Conservation (phyloP, 1,284 basidiomycete species). For the Flammula alnicola region DNA sequence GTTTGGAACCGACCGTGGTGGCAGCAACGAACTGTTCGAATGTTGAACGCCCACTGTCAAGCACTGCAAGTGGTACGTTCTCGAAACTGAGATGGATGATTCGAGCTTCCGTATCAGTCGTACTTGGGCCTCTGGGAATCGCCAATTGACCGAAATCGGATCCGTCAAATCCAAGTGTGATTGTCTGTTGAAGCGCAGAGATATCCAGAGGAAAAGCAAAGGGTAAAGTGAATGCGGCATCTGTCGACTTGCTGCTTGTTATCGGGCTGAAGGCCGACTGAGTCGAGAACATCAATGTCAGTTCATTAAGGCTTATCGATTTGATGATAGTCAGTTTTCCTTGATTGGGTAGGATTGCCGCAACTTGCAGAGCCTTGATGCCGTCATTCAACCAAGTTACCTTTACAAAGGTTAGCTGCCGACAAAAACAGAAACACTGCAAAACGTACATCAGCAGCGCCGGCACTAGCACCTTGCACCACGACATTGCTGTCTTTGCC, state of each 20-base stretch:
- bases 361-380: conserved; percentile 68
- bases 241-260: conserved; percentile 56
- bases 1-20: conserved; percentile 55
- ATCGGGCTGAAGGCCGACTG: conserved; percentile 59
- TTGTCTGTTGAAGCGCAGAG: conserved; percentile 62
- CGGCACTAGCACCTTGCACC: conserved; percentile 69
- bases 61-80: conserved; percentile 65
- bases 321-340: conserved; percentile 70
- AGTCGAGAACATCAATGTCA: conserved; percentile 65
- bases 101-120: conserved; percentile 66
- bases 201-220: conserved; percentile 78
- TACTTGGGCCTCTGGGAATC: conserved; percentile 63
- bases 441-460: conserved; percentile 56
- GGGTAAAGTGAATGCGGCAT: conserved; percentile 56
- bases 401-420: conserved; percentile 35
- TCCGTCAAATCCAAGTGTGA: conserved; percentile 60
- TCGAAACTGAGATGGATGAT: conserved; percentile 69
- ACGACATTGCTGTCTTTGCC: conserved; percentile 65
- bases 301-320: conserved; percentile 65
- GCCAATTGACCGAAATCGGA: conserved; percentile 64
- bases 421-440: not conserved
- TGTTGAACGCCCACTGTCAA: conserved; percentile 51
- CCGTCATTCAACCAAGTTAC: conserved; percentile 80
- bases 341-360: conserved; percentile 68
- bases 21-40: conserved; percentile 75